A percentile compares a stretch with the other conserved stretches of the same genome.
Evolutionary conservation across 805 yeast genomes (phyloP).

Genomic region (Saccharomycopsis sp.): DNA sequence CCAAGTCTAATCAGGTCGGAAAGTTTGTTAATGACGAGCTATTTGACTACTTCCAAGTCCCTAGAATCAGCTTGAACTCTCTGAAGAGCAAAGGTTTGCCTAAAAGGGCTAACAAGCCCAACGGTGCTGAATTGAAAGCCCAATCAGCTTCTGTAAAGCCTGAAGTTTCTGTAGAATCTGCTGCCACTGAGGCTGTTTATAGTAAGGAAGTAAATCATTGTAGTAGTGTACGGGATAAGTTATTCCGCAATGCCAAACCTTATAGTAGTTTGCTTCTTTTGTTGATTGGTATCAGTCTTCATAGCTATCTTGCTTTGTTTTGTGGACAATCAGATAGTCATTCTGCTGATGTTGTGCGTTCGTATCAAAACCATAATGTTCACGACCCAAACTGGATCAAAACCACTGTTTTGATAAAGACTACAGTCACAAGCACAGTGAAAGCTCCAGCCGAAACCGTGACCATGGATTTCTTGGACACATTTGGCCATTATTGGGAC

Average conservation of each 20-base stretch:
- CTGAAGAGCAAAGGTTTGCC: neutral
- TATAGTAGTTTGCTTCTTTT: no score
- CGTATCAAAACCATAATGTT: neutral
- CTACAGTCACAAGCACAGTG: conserved; percentile 8
- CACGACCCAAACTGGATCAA: neutral
- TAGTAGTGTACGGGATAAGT: no score
- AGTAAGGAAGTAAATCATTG: neutral
- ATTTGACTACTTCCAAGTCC: neutral
- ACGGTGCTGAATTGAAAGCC: neutral
- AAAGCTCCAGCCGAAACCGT: conserved; percentile 4
- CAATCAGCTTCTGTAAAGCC: no score
- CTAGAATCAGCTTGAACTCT: neutral
- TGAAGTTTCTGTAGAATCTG: neutral
- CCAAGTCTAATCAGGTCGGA: neutral
- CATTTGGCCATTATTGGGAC: neutral
- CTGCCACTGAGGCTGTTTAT: neutral
- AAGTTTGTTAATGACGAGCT: neutral
- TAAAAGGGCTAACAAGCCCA: neutral
- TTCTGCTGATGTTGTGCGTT: neutral
- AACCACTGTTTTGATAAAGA: conserved; percentile 1
- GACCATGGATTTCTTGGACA: neutral
- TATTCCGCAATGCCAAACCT: no score
- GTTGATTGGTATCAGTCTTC: no score
- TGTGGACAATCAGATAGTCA: no score
- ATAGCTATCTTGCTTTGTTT: no score